These are phyloP conservation scores for Cercophora samala DNA, from an alignment of 495 filamentous ascomycete genomes.

Conservation along the genomic window DNA sequence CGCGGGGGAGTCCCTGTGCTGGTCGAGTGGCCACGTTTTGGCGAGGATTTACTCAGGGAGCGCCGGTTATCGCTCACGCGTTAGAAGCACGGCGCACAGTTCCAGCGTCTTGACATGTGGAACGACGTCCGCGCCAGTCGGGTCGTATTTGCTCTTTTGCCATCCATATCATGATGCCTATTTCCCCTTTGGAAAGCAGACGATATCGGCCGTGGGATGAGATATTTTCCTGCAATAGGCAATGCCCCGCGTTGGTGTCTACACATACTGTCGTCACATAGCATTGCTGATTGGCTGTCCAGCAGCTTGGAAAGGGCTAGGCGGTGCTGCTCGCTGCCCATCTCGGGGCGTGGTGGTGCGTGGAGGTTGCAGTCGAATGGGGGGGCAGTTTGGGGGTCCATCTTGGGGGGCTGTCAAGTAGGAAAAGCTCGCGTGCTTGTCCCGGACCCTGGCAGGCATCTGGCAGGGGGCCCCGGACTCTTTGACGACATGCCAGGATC, in stretches of 20 bases:
- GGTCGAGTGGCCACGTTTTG: slow-evolving; percentile 25
- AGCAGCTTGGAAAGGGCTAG: slow-evolving; percentile 8
- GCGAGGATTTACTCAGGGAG: slow-evolving; percentile 20
- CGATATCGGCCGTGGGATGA: slow-evolving; percentile 12
- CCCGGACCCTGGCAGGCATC: neutral
- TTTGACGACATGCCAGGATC: neutral
- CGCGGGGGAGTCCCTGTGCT: slow-evolving; percentile 15
- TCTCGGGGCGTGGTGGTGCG: slow-evolving; percentile 3
- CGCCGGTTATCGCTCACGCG: slow-evolving; percentile 23
- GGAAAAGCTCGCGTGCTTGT: slow-evolving; percentile 8
- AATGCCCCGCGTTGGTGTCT: slow-evolving; percentile 6
- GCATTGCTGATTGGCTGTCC: slow-evolving; percentile 1
- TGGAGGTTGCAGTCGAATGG: slow-evolving; percentile 3
- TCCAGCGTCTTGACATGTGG: slow-evolving; percentile 12
- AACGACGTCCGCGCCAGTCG: slow-evolving; percentile 14
- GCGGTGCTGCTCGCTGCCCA: slow-evolving; percentile 4
- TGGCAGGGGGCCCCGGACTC: neutral
- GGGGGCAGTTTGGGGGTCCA: slow-evolving; percentile 5
- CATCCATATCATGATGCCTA: slow-evolving; percentile 9
- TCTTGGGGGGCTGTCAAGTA: neutral
- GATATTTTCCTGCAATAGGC: slow-evolving; percentile 9
- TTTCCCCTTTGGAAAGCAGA: slow-evolving; percentile 1
- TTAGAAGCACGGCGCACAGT: slow-evolving; percentile 17
- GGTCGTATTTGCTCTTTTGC: slow-evolving; percentile 13
- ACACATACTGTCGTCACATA: slow-evolving; percentile 3